Percentiles rank a stretch among this genome's conserved stretches.
Evolutionary conservation across 495 filamentous ascomycete genomes (phyloP).

Genomic region (Aspergillus sparsus): DNA sequence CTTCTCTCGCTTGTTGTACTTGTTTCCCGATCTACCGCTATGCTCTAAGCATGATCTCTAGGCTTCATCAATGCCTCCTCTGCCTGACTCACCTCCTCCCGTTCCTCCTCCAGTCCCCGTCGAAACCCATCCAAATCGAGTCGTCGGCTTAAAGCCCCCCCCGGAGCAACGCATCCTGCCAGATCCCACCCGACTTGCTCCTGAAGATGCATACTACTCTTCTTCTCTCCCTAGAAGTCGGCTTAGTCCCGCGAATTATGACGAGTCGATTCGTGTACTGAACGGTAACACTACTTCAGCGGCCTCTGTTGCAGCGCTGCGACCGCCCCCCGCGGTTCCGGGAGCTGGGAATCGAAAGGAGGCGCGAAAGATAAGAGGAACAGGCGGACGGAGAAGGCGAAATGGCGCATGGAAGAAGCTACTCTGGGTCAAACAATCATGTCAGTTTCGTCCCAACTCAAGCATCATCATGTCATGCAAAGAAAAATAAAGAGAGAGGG

Average conservation of each 20-base stretch:
- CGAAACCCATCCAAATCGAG: conserved; percentile 48
- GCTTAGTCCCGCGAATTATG: conserved; percentile 43
- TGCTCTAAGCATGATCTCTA: conserved; percentile 35
- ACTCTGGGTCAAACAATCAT: conserved; percentile 96
- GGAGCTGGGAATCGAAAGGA: conserved; percentile 32
- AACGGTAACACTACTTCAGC: conserved; percentile 34
- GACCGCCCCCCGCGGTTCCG: conserved; percentile 40
- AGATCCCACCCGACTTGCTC: conserved; percentile 65
- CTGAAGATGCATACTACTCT: conserved; percentile 79
- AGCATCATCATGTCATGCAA: too few relatives aligned
- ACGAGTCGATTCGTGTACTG: conserved; percentile 37
- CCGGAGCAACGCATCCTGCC: conserved; percentile 52
- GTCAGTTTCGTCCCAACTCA: conserved; percentile 46
- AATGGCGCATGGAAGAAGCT: conserved; percentile 87
- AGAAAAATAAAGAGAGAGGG: too few relatives aligned
- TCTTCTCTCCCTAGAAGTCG: conserved; percentile 58
- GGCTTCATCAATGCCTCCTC: conserved; percentile 44
- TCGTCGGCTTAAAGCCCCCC: conserved; percentile 38
- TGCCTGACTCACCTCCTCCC: conserved; percentile 36
- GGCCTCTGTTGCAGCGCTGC: conserved; percentile 39
- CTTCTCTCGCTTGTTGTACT: neutral
- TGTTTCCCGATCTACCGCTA: conserved; percentile 21
- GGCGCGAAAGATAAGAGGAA: conserved; percentile 52
- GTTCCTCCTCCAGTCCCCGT: conserved; percentile 46
- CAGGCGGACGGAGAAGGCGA: conserved; percentile 61